These are phyloP conservation scores for Echinosophora koreensis DNA, from an alignment of 306 rosid species.

Conservation along the genomic window DNA sequence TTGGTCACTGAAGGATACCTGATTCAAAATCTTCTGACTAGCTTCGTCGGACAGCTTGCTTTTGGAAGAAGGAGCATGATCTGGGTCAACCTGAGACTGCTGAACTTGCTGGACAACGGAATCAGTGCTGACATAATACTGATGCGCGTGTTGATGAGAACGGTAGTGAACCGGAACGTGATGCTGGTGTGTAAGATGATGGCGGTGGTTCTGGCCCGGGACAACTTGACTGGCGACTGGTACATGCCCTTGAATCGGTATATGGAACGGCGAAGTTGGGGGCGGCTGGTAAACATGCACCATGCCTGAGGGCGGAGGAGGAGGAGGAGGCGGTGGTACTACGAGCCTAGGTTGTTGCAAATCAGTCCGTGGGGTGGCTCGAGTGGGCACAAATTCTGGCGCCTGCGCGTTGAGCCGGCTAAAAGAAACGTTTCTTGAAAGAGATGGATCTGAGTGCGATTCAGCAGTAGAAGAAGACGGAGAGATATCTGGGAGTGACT, in stretches of 20 bases:
- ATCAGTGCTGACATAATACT: slow-evolving; percentile 53
- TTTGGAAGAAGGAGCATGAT: slow-evolving; percentile 61
- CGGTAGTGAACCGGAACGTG: slow-evolving; percentile 66
- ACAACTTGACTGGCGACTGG: slow-evolving; percentile 56
- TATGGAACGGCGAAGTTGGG: slow-evolving; percentile 63
- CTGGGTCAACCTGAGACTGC: slow-evolving; percentile 57
- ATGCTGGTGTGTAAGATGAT: slow-evolving; percentile 56
- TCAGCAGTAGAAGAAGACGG: slow-evolving; percentile 44
- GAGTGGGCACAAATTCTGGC: slow-evolving; percentile 78
- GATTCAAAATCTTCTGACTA: slow-evolving; percentile 79
- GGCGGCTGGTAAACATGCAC: slow-evolving; percentile 49
- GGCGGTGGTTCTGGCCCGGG: slow-evolving; percentile 61
- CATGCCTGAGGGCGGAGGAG: slow-evolving; percentile 57
- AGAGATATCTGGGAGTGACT: slow-evolving; percentile 44
- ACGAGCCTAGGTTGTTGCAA: slow-evolving; percentile 56
- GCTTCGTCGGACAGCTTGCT: slow-evolving; percentile 76
- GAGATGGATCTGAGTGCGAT: slow-evolving; percentile 61
- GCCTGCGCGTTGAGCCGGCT: slow-evolving; percentile 96
- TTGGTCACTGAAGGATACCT: slow-evolving; percentile 52
- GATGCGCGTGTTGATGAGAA: slow-evolving; percentile 50
- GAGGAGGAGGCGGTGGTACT: slow-evolving; percentile 61
- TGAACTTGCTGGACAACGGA: slow-evolving; percentile 48
- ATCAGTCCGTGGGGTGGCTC: slow-evolving; percentile 55
- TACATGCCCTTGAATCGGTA: slow-evolving; percentile 64
- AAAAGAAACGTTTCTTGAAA: slow-evolving; percentile 65